These are phyloP conservation scores for Trapa incisa DNA, from an alignment of 345 rosid genomes.

Conservation along the genomic window DNA sequence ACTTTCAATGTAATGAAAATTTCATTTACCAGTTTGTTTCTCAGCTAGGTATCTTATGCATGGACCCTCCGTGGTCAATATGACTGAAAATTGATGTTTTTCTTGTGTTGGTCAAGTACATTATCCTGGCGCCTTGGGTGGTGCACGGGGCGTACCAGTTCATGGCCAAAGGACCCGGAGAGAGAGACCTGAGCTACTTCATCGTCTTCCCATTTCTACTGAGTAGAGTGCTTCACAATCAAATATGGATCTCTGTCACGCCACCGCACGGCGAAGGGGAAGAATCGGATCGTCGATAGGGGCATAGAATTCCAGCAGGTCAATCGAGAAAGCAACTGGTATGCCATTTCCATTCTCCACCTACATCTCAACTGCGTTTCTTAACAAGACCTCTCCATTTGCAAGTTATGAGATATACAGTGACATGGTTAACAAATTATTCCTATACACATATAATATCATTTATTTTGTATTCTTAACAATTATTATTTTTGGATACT, in stretches of 20 bases:
- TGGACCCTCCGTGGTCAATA: not conserved
- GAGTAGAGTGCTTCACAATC: slow-evolving; percentile 35
- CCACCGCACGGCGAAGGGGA: slow-evolving; percentile 35
- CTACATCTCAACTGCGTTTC: no score
- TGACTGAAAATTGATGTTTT: not conserved
- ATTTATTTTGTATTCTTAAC: no score
- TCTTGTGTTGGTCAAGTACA: slow-evolving; percentile 14
- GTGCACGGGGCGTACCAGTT: slow-evolving; percentile 27
- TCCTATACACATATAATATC: no score
- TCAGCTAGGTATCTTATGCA: no score
- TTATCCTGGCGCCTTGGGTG: slow-evolving; percentile 40
- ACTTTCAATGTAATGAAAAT: no score
- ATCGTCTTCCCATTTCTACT: slow-evolving; percentile 21
- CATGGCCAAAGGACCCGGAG: slow-evolving; percentile 6
- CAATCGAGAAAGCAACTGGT: slow-evolving; percentile 53
- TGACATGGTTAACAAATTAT: no score
- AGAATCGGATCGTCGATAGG: slow-evolving; percentile 33
- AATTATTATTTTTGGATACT: no score
- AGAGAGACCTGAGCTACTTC: slow-evolving; percentile 22
- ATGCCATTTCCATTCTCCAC: not conserved
- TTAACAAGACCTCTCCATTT: no score
- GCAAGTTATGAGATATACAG: no score
- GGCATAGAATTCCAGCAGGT: slow-evolving; percentile 55
- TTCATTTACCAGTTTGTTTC: no score
- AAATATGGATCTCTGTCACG: slow-evolving; percentile 43